A percentile compares a stretch with the other conserved stretches of the same genome.
Conservation (phyloP, 352 stramenopile species). For the Pythium grandisporangium region DNA sequence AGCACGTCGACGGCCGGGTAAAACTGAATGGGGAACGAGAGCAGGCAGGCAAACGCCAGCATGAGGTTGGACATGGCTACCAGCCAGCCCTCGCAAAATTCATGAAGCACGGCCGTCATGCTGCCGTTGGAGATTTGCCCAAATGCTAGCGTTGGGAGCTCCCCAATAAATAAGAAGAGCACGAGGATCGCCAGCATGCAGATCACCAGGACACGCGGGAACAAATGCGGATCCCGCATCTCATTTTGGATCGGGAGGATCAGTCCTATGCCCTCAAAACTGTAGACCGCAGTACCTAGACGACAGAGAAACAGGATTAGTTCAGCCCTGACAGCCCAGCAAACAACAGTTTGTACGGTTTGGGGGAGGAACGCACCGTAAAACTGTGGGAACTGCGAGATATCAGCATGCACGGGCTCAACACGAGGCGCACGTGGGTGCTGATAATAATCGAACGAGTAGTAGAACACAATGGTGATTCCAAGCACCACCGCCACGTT, state of each 20-base stretch:
- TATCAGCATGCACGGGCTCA: constrained; percentile 13
- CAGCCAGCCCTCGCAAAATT: constrained; percentile 62
- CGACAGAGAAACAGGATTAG: not conserved
- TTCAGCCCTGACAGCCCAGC: too few species aligned
- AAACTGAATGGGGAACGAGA: constrained; percentile 79
- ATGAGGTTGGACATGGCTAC: constrained; percentile 61
- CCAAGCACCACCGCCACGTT: constrained; percentile 53
- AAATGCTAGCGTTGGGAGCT: constrained; percentile 62
- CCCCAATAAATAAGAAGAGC: constrained; percentile 66
- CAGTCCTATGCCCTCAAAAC: constrained; percentile 71
- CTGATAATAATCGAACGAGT: constrained; percentile 52
- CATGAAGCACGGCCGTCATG: constrained; percentile 67
- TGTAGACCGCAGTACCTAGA: constrained; percentile 68
- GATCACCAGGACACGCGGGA: constrained; percentile 36
- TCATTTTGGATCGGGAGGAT: constrained; percentile 76
- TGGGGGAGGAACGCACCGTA: too few species aligned
- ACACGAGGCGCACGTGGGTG: constrained; percentile 18
- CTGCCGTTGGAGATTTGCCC: constrained; percentile 62
- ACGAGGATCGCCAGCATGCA: constrained; percentile 67
- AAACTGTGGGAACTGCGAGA: constrained; percentile 48
- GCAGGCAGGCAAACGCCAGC: constrained; percentile 58
- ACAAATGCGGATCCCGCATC: constrained; percentile 47
- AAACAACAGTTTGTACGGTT: too few species aligned
- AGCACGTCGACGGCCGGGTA: constrained; percentile 70
- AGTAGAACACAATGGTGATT: constrained; percentile 80